Conservation (phyloP, 176 grass and related monocot genomes). For the Secale cereale region DNA sequence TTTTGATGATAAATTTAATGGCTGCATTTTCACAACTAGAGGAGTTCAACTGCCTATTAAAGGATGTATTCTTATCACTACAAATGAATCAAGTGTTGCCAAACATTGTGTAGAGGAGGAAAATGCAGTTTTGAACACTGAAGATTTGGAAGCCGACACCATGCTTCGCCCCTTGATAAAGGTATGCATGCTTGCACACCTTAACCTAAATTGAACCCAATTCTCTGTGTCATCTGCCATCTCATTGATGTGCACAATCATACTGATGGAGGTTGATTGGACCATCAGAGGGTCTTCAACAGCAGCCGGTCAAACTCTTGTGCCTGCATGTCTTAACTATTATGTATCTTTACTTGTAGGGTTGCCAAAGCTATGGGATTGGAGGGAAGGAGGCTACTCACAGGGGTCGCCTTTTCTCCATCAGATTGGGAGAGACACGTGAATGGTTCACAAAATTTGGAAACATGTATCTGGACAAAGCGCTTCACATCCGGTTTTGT, state of each 20-base stretch:
- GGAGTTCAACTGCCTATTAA: not conserved
- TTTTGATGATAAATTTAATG: too few relatives aligned
- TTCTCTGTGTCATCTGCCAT: not conserved
- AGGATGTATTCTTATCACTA: not conserved
- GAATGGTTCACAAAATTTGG: not conserved
- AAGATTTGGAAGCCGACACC: not conserved
- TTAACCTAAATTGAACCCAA: not conserved
- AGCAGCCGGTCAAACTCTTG: too few relatives aligned
- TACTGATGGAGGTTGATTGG: not conserved
- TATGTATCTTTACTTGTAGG: not conserved
- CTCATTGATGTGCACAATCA: not conserved
- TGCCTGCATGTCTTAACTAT: not conserved
- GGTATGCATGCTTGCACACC: not conserved
- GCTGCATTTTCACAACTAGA: too few relatives aligned
- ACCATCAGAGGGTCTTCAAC: not conserved
- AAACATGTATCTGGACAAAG: too few relatives aligned
- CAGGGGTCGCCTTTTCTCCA: not conserved
- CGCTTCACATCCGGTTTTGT: too few relatives aligned
- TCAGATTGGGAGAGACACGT: not conserved
- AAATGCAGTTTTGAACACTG: not conserved
- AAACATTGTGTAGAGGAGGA: not conserved
- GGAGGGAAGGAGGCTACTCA: not conserved
- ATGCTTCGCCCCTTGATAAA: not conserved
- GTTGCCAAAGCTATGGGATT: not conserved
- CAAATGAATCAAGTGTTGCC: not conserved